Base-by-base conservation (phyloP, 768 basidiomycete species). In the Dioszegia aurantiaca region DNA sequence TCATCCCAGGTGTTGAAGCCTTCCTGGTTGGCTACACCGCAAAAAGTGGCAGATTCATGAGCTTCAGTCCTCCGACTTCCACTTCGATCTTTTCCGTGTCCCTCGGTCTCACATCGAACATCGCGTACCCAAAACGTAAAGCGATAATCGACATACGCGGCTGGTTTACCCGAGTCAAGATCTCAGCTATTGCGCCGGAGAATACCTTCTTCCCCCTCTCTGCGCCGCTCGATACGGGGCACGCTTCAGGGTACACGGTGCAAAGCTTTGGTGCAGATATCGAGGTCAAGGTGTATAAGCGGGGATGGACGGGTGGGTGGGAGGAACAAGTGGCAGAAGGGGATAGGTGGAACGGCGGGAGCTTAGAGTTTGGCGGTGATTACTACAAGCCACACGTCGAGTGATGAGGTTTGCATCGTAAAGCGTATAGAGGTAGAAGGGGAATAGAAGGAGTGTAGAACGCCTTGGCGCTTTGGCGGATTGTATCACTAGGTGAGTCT, bases 331-430 rank as follows among this genome's bases (percentile, higher is more conserved):
- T 33, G 53, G 26, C 9, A 47, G 67, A 69, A 28, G 54, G 39
- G 36, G 54, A 56, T 16, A 43, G 16, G 19, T 69, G 63, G 31
- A 58, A 54, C 12, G 24, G 62, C 12, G 65, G 64, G 4, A 63
- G 62, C 42, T 41, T 69, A 36, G 68, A 69, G 47, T 69, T 66
- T 56, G 68, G 68, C 17, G 68, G 68, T 12, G 64, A 45, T 19
- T 60, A 52, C 27, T 68, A 64, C 48, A 64, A 60, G 49, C 23
- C 42, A 14, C 62, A 67, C 36, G 21, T 28, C 17, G 60, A 63
- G 3, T 67, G 36, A 21, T 16, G 14, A n/a, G 24, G 14, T 51
- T n/a, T 17, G 5, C 21, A 33, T 33, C 33, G 33, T n/a, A n/a
- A n/a, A n/a, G n/a, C n/a, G n/a, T n/a, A n/a, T n/a, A n/a, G n/a